Evolutionary conservation across 176 grass and related monocot genomes (phyloP).

Genomic region (Miscanthus lutarioriparius): DNA sequence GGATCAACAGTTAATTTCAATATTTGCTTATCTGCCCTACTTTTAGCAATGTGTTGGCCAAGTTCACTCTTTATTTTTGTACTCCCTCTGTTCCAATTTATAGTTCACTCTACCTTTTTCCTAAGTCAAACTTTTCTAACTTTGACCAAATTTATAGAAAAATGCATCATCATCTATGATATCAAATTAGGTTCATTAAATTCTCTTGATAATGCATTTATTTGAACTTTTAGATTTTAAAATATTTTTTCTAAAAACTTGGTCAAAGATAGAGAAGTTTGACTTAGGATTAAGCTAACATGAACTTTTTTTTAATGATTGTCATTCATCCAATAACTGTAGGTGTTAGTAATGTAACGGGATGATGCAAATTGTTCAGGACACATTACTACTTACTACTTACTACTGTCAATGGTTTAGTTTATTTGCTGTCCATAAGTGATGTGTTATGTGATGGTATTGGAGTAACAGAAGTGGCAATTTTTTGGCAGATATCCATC

Average conservation of each 20-base stretch:
- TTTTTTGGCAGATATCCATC: conserved; percentile 70
- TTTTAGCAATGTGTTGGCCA: not conserved
- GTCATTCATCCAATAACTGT: not conserved
- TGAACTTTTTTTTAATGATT: not conserved
- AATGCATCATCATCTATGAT: not conserved
- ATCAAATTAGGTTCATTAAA: not conserved
- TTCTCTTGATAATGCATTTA: not conserved
- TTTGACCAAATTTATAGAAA: not conserved
- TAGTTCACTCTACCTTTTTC: not conserved
- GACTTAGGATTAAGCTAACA: not conserved
- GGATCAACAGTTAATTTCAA: not conserved
- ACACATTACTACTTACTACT: not conserved
- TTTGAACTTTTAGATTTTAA: not conserved
- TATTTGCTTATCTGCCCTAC: not conserved
- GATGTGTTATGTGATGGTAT: conserved; percentile 14
- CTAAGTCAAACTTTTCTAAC: not conserved
- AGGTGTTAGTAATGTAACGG: not conserved
- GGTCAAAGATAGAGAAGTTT: not conserved
- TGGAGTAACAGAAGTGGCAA: conserved; percentile 14
- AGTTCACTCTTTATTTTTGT: not conserved
- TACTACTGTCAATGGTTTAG: not conserved
- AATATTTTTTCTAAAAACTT: not conserved
- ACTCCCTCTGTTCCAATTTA: not conserved
- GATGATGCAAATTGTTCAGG: not conserved
- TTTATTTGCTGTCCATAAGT: not conserved